Base-by-base conservation (phyloP, 768 basidiomycete genomes). In the Trametes coccinea region DNA sequence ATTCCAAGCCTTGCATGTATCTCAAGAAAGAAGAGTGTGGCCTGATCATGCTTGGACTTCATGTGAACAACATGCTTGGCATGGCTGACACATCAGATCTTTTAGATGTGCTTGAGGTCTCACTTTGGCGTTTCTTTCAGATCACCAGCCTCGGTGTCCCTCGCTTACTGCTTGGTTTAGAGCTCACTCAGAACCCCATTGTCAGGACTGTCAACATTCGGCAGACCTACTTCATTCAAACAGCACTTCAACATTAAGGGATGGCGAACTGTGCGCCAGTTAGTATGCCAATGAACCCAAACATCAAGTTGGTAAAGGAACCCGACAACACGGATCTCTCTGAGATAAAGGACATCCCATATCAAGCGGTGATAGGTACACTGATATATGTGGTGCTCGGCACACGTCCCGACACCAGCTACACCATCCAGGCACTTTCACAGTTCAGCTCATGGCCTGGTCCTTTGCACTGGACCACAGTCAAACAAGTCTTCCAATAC, bases 321-420 rank as follows among this genome's bases (percentile, higher is more conserved):
- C 29, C 60, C 6, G 53, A 47, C 5, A 30, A 61, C 16, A 30
- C 60, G 5, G 41, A 53, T 8, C 27, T 55, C 11, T 27, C 59
- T 1, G 48, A 56, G 27, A 58, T 54, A 53, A 58, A 58, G 47
- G 47, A 56, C 53, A 47, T 65, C 3, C 73, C 74, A 4, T 76
- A 76, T 56, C 63, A 52, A 8, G 63, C 70, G 29, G 53, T 59
- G 5, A 48, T 75, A 3, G 73, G 73, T 4, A 60, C 66, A 5
- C 57, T 76, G 1, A 69, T 72, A 56, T 76, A 78, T 51, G 60
- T 71, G 2, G 53, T 66, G 43, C 57, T 72, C 5, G 74, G 73
- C 10, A 74, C 74, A 4, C 62, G 64, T 4, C 73, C 72, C 3
- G 73, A 77, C 55, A 72, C 77, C 31, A 49, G 71, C 3, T 76